Percentiles rank a stretch among this genome's conserved stretches.
phyloP scores from a whole-genome alignment of 768 basidiomycete species.

The Rhodotorula graminis region DNA sequence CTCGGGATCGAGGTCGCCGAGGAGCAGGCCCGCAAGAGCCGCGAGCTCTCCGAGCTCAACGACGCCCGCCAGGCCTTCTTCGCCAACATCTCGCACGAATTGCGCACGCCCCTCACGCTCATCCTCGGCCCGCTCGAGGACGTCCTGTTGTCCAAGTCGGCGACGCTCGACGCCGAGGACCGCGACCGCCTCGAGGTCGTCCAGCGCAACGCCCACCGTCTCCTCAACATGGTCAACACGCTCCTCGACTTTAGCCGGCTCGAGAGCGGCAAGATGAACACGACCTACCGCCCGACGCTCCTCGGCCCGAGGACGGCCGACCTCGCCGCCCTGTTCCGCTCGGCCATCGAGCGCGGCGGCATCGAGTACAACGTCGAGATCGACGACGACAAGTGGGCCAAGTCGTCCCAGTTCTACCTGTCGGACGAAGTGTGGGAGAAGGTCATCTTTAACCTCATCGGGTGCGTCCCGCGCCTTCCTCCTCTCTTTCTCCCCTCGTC shows the following conservation, averaged over 20 bases:
- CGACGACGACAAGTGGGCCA: conserved; percentile 5
- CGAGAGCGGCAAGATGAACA: conserved; percentile 26
- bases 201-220: conserved; percentile 19
- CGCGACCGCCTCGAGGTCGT: conserved; percentile 20
- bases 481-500: too few species aligned
- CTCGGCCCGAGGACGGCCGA: conserved; percentile 15
- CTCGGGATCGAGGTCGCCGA: conserved; percentile 30
- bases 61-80: conserved; percentile 17
- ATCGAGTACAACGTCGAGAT: conserved; percentile 21
- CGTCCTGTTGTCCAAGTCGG: conserved; percentile 6
- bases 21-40: conserved; percentile 14
- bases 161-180: not conserved
- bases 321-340: conserved; percentile 21
- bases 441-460: conserved; percentile 13
- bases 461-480: not conserved
- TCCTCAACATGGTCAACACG: conserved; percentile 38
- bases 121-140: conserved; percentile 33
- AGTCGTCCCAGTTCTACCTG: conserved; percentile 12
- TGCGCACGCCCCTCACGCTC: conserved; percentile 25
- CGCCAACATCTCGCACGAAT: conserved; percentile 22
- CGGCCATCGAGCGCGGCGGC: conserved; percentile 24
- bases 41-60: conserved; percentile 23
- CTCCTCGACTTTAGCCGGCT: conserved; percentile 29
- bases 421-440: conserved; percentile 27
- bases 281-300: conserved; percentile 6